phyloP scores from a whole-genome alignment of 306 rosid genomes.

The Prunus davidiana region DNA sequence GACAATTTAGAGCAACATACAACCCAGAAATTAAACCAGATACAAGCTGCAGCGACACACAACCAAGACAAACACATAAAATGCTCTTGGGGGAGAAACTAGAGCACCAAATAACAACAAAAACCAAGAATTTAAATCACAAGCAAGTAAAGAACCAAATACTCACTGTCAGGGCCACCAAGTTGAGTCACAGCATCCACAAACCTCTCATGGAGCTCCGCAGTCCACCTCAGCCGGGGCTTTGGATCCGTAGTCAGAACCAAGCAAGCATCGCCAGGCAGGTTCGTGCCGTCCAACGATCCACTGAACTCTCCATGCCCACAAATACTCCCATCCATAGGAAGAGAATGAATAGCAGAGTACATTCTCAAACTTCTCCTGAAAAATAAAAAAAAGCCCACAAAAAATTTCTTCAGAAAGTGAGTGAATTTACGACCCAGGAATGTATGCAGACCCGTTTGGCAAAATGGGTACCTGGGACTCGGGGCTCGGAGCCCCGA shows the following conservation, averaged over 20 bases:
- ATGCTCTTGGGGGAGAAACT: not conserved
- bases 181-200: constrained; percentile 65
- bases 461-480: constrained; percentile 31
- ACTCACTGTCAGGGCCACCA: constrained; percentile 66
- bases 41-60: not conserved
- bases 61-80: not conserved
- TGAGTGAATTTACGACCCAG: not conserved
- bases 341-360: constrained; percentile 48
- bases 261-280: constrained; percentile 57
- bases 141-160: not conserved
- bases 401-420: constrained; percentile 4
- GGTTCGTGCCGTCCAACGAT: constrained; percentile 50
- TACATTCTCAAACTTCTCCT: constrained; percentile 38
- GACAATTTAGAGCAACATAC: not conserved
- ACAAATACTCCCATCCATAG: constrained; percentile 41
- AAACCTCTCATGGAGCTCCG: constrained; percentile 63
- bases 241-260: constrained; percentile 62
- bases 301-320: constrained; percentile 48
- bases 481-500: constrained; percentile 36
- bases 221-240: constrained; percentile 63
- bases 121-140: not conserved
- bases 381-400: constrained; percentile 15
- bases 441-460: constrained; percentile 8
- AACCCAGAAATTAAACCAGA: not conserved
- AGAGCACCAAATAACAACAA: not conserved